A percentile compares a stretch with the other conserved stretches of the same genome.
Conservation (phyloP, 2,329 filamentous ascomycete species). For the Aspergillus caelatus region DNA sequence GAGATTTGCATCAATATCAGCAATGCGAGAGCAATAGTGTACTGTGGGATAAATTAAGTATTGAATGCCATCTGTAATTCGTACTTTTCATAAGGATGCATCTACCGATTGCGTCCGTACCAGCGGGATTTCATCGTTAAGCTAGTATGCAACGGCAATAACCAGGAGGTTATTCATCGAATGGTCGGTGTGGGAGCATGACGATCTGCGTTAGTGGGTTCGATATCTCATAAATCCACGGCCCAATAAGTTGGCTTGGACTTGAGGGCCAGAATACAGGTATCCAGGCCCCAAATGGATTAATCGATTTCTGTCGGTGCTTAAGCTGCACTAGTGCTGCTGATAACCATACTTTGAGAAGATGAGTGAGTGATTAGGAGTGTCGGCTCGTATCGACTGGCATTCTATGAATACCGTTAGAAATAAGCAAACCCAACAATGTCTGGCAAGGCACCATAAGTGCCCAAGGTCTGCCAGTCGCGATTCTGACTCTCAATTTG, state of each 20-base stretch:
- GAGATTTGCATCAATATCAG: conserved; percentile 10
- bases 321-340: background rate
- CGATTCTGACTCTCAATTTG: background rate
- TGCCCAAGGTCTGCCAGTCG: conserved; percentile 2
- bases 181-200: conserved; percentile 19
- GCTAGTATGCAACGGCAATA: background rate
- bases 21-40: conserved; percentile 16
- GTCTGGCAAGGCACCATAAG: background rate
- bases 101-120: background rate
- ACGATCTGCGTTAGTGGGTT: conserved; percentile 12
- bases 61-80: background rate
- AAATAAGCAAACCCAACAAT: background rate
- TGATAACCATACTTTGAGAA: background rate
- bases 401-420: background rate
- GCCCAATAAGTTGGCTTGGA: conserved; percentile 4
- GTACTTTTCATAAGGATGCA: background rate
- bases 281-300: conserved; percentile 10
- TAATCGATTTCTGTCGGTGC: conserved; percentile 14
- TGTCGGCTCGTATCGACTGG: background rate
- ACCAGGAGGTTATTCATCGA: conserved; percentile 17
- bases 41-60: conserved; percentile 17
- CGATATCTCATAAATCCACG: conserved; percentile 15
- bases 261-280: background rate
- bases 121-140: background rate
- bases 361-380: background rate